phyloP scores from a whole-genome alignment of 2,329 filamentous ascomycete species.

The Cladosporium sp. region DNA sequence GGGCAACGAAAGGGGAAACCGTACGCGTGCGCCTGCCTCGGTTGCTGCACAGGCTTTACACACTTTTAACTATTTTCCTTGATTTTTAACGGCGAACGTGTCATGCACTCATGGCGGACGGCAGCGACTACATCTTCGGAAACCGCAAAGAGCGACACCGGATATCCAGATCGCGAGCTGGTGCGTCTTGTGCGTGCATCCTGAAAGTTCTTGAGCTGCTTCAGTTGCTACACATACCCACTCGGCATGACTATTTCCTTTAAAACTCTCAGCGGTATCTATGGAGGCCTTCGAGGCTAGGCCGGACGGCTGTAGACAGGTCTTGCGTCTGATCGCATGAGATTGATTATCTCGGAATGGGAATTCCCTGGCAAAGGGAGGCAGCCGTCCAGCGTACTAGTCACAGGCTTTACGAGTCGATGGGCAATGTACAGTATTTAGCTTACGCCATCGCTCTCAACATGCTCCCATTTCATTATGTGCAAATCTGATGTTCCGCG shows the following conservation, averaged over 20 bases:
- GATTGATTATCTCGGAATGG: not conserved
- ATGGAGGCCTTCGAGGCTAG: not conserved
- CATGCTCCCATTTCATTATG: not conserved
- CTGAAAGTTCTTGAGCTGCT: not conserved
- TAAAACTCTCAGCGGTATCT: not conserved
- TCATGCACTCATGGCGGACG: not conserved
- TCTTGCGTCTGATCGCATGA: not conserved
- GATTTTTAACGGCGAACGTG: not conserved
- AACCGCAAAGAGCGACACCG: not conserved
- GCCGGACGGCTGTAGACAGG: not conserved
- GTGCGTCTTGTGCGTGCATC: not conserved
- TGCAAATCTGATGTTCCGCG: not conserved
- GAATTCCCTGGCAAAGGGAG: not conserved
- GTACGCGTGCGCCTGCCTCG: conserved; percentile 1
- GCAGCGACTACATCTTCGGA: not conserved
- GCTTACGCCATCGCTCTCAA: not conserved
- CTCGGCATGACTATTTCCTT: conserved; percentile 4
- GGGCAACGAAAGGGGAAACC: not conserved
- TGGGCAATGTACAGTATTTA: conserved; percentile 5
- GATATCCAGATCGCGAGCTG: conserved; percentile 1
- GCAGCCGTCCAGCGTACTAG: not conserved
- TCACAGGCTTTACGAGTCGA: not conserved
- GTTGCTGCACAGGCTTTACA: not conserved
- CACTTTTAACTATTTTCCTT: conserved; percentile 6
- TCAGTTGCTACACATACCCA: conserved; percentile 3